A percentile compares a stretch with the other conserved stretches of the same genome.
phyloP scores from a whole-genome alignment of 352 stramenopile species.

The Globisporangium apiculatum region DNA sequence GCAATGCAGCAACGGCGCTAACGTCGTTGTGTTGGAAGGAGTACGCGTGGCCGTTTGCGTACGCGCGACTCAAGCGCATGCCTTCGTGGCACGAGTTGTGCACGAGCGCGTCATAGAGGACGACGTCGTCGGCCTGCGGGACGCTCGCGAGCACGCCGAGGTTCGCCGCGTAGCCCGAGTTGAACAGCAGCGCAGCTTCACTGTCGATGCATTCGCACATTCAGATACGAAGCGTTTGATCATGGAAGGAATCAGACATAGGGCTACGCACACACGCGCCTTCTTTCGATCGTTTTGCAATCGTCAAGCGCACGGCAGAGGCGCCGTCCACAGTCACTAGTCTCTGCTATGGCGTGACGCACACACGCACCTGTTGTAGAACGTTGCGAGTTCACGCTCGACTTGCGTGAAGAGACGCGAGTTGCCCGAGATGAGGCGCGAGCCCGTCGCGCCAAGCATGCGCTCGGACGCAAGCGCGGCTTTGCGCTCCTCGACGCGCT shows the following conservation, averaged over 20 bases:
- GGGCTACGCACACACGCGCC: neutral
- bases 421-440: conserved; percentile 93
- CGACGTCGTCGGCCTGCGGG: conserved; percentile 78
- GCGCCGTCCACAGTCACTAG: no score
- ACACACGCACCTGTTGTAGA: conserved; percentile 72
- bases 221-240: conserved; percentile 1
- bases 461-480: conserved; percentile 18
- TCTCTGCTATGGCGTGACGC: no score
- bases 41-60: conserved; percentile 29
- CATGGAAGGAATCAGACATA: conserved; percentile 7
- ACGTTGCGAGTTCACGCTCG: conserved; percentile 74
- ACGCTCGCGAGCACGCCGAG: conserved; percentile 91
- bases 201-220: conserved; percentile 19
- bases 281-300: neutral
- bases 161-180: conserved; percentile 96
- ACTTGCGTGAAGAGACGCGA: conserved; percentile 82
- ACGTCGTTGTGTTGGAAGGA: conserved; percentile 92
- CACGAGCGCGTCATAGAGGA: conserved; percentile 96
- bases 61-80: conserved; percentile 79
- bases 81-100: conserved; percentile 97
- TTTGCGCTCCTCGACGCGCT: conserved; percentile 42
- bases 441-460: conserved; percentile 76
- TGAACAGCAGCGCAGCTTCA: conserved; percentile 91
- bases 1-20: neutral
- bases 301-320: conserved; percentile 2